These are phyloP conservation scores for Scedosporium apiospermum DNA, from an alignment of 2,329 filamentous ascomycete genomes.

Conservation along the genomic window DNA sequence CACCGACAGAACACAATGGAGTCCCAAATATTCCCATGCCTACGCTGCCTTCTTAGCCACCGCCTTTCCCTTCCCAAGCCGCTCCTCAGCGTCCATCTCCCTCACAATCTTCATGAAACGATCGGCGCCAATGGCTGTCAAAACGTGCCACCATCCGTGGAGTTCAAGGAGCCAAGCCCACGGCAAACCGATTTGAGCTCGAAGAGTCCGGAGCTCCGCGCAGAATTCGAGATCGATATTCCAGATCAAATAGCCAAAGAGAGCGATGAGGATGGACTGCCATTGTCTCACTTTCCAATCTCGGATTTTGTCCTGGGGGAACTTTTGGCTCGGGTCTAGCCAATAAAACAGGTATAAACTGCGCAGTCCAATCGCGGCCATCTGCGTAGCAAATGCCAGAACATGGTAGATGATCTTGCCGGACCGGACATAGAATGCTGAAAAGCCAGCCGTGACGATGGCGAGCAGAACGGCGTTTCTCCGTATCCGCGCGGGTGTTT, in stretches of 20 bases:
- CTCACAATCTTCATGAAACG: slow-evolving; percentile 24
- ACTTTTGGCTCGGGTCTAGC: slow-evolving; percentile 13
- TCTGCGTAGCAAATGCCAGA: slow-evolving; percentile 23
- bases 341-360: slow-evolving; percentile 24
- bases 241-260: slow-evolving; percentile 43
- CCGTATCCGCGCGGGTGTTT: slow-evolving; percentile 22
- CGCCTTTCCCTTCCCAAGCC: slow-evolving; percentile 9
- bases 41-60: not conserved
- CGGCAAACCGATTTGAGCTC: slow-evolving; percentile 38
- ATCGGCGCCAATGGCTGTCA: slow-evolving; percentile 46
- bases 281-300: slow-evolving; percentile 18
- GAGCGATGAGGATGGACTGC: slow-evolving; percentile 23
- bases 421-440: slow-evolving; percentile 31
- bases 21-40: too few relatives aligned
- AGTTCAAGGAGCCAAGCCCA: slow-evolving; percentile 47
- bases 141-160: slow-evolving; percentile 56
- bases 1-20: too few relatives aligned
- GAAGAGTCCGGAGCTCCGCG: slow-evolving; percentile 31
- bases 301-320: slow-evolving; percentile 17
- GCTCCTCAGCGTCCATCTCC: slow-evolving; percentile 16
- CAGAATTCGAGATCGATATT: slow-evolving; percentile 47
- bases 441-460: slow-evolving; percentile 26
- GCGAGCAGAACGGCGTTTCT: slow-evolving; percentile 27
- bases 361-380: slow-evolving; percentile 22
- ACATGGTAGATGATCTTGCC: slow-evolving; percentile 34